These are phyloP conservation scores for Clonostachys chloroleuca DNA, from an alignment of 2,329 filamentous ascomycete species.

Conservation along the genomic window DNA sequence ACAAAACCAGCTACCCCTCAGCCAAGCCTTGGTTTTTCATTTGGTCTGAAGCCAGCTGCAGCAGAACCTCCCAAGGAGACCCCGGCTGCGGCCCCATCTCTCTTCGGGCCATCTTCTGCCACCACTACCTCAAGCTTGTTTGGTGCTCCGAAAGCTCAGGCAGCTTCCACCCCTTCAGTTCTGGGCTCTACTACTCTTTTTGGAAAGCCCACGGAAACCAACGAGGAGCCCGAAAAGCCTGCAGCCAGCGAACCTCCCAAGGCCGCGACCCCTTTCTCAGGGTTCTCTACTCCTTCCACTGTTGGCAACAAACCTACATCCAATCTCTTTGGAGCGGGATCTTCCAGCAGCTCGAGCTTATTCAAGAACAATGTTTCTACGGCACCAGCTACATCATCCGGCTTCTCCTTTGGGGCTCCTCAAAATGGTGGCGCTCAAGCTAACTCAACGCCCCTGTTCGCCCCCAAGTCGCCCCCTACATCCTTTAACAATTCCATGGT, in stretches of 20 bases:
- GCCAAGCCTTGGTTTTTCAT: conserved; percentile 18
- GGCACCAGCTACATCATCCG: conserved; percentile 6
- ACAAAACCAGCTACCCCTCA: conserved; percentile 11
- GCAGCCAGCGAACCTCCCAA: conserved; percentile 9
- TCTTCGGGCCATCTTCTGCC: conserved; percentile 12
- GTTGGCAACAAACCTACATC: not conserved
- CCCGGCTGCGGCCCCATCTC: conserved; percentile 13
- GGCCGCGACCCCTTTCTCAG: conserved; percentile 7
- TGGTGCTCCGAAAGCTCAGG: conserved; percentile 23
- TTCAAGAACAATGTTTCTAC: not conserved
- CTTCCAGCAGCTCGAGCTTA: conserved; percentile 3
- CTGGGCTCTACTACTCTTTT: conserved; percentile 25
- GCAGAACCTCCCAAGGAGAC: conserved; percentile 17
- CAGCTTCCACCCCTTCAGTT: conserved; percentile 15
- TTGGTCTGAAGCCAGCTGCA: conserved; percentile 20
- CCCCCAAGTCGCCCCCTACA: conserved; percentile 24
- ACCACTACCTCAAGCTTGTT: conserved; percentile 28
- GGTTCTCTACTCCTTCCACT: conserved; percentile 2
- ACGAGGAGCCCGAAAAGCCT: conserved; percentile 20
- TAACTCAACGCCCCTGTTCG: conserved; percentile 28
- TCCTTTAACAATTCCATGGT: conserved; percentile 24
- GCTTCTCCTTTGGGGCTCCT: conserved; percentile 25
- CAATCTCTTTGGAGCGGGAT: conserved; percentile 22
- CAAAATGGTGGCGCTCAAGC: conserved; percentile 18
- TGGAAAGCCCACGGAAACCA: conserved; percentile 20